Conservation (phyloP, 139 green algal genomes). For the Picochlorum sp. region DNA sequence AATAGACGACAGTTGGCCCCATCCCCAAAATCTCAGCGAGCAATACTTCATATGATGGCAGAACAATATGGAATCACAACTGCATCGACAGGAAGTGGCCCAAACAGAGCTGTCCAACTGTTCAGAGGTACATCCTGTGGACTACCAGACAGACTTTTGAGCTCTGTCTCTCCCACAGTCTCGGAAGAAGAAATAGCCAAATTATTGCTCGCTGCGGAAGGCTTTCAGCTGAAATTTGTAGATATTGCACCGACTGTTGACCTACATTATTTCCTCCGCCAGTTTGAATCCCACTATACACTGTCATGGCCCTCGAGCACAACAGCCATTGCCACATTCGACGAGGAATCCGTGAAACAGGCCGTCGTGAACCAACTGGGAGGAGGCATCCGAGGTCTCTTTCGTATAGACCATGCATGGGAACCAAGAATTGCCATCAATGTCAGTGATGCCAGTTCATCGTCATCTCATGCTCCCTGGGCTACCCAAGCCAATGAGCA, state of each 20-base stretch:
- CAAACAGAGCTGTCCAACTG: constrained; percentile 34
- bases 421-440: no score
- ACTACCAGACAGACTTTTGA: constrained; percentile 26
- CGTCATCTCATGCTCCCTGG: no score
- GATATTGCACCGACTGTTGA: constrained; percentile 35
- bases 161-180: constrained; percentile 14
- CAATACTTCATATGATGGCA: constrained; percentile 47
- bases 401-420: constrained; percentile 17
- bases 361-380: constrained; percentile 28
- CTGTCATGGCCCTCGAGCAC: constrained; percentile 4
- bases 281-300: constrained; percentile 30
- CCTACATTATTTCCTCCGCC: constrained; percentile 32
- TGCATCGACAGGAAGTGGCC: constrained; percentile 34
- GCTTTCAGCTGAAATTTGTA: constrained; percentile 26
- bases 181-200: constrained; percentile 25
- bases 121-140: constrained; percentile 29
- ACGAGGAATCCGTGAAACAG: constrained; percentile 8
- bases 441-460: no score
- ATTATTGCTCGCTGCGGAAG: constrained; percentile 10
- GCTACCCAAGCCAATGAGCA: no score
- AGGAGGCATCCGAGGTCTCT: constrained; percentile 46
- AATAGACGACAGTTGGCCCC: constrained; percentile 23
- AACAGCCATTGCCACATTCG: constrained; percentile 23
- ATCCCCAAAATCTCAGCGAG: constrained; percentile 39
- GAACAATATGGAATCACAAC: constrained; percentile 49